Evolutionary conservation across 2,329 filamentous ascomycete genomes (phyloP).

Genomic region (Chrysoporthe austroafricana): DNA sequence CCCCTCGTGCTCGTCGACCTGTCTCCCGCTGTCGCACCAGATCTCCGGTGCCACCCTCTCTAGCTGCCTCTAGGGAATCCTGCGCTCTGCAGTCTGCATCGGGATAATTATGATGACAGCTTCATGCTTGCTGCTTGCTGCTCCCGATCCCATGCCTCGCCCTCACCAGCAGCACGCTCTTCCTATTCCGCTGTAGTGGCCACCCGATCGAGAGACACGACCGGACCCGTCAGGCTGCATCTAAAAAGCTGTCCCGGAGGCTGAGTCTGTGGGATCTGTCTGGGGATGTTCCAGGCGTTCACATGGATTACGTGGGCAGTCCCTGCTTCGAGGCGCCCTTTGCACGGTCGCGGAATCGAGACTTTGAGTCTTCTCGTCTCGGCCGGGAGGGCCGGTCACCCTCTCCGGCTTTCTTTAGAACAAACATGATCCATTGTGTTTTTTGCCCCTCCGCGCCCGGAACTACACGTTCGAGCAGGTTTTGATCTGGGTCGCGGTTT

Average conservation of each 20-base stretch:
- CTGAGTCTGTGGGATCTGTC: background rate
- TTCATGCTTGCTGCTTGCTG: constrained; percentile 5
- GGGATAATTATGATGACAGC: constrained; percentile 7
- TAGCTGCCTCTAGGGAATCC: background rate
- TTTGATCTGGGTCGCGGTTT: background rate
- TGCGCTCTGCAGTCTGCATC: constrained; percentile 2
- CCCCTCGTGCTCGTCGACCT: constrained; percentile 3
- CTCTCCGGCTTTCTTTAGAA: constrained; percentile 13
- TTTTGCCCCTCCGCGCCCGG: background rate
- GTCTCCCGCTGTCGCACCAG: constrained; percentile 12
- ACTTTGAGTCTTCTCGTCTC: constrained; percentile 7
- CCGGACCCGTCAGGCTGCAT: background rate
- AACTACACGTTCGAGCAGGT: background rate
- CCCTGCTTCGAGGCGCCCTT: background rate
- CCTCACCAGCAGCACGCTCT: background rate
- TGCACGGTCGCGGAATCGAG: background rate
- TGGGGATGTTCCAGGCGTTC: background rate
- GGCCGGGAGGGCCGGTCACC: constrained; percentile 10
- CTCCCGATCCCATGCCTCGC: background rate
- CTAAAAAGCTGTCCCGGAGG: background rate
- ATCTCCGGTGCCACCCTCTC: constrained; percentile 2
- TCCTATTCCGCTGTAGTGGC: background rate
- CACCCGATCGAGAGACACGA: background rate
- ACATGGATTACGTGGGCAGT: background rate
- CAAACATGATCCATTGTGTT: background rate